phyloP scores from a whole-genome alignment of 2,329 filamentous ascomycete genomes.

The Talaromyces sp. region DNA sequence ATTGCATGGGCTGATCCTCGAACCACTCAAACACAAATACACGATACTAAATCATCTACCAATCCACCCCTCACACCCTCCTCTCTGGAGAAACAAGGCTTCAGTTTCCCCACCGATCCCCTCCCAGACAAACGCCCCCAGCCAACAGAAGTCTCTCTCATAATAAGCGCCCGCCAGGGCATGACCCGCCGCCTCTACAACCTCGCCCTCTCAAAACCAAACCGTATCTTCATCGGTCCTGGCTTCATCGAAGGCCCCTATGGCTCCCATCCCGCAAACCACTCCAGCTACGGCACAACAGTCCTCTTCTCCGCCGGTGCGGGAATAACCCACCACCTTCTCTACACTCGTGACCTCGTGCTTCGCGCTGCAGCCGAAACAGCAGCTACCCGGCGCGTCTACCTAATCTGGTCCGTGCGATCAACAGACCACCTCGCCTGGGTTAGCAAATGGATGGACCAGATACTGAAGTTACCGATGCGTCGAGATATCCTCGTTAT shows the following conservation, averaged over 20 bases:
- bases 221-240: slow-evolving; percentile 53
- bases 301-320: slow-evolving; percentile 68
- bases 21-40: slow-evolving; percentile 23
- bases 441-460: slow-evolving; percentile 68
- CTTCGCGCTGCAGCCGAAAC: slow-evolving; percentile 54
- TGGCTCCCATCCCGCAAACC: slow-evolving; percentile 58
- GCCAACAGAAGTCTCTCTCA: slow-evolving; percentile 54
- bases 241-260: slow-evolving; percentile 68
- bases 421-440: slow-evolving; percentile 63
- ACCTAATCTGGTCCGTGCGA: slow-evolving; percentile 66
- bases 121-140: slow-evolving; percentile 23
- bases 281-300: slow-evolving; percentile 65
- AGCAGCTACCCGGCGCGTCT: slow-evolving; percentile 60
- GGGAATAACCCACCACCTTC: slow-evolving; percentile 67
- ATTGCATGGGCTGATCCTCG: slow-evolving; percentile 49
- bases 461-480: slow-evolving; percentile 61
- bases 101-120: slow-evolving; percentile 30
- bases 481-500: slow-evolving; percentile 63
- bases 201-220: slow-evolving; percentile 53
- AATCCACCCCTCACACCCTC: slow-evolving; percentile 25
- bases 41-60: slow-evolving; percentile 5
- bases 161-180: slow-evolving; percentile 64
- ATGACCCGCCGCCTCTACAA: slow-evolving; percentile 65
- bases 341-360: slow-evolving; percentile 63
- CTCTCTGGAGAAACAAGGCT: slow-evolving; percentile 38